Evolutionary conservation across 352 stramenopile genomes (phyloP).

Genomic region (Phytophthora melonis): DNA sequence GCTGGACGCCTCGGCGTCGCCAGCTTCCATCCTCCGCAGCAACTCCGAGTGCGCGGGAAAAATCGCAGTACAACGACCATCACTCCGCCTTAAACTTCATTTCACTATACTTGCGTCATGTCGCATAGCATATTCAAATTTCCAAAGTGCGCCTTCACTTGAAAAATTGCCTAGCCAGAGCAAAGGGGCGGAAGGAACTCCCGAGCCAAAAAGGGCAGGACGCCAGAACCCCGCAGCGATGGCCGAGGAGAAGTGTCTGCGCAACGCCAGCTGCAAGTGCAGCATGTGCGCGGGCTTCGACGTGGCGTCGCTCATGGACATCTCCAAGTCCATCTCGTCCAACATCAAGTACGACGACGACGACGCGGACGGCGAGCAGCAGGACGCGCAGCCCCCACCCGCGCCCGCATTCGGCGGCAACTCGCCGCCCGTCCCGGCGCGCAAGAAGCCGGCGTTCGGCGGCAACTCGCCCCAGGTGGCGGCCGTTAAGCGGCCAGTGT

Average conservation of each 20-base stretch:
- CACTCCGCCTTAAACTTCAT: not conserved
- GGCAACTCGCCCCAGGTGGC: not conserved
- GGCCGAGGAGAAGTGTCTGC: conserved; percentile 84
- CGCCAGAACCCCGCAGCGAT: conserved; percentile 35
- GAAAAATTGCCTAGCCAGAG: not conserved
- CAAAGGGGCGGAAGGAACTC: no score
- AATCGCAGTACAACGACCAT: not conserved
- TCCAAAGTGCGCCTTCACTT: not conserved
- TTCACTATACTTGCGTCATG: not conserved
- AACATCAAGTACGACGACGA: conserved; percentile 76
- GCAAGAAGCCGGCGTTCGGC: conserved; percentile 4
- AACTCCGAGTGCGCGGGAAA: not conserved
- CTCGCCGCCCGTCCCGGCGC: conserved; percentile 41
- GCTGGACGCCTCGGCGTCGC: conserved; percentile 34
- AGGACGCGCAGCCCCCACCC: conserved; percentile 33
- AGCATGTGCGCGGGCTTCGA: conserved; percentile 85
- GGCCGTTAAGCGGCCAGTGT: not conserved
- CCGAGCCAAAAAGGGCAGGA: no score
- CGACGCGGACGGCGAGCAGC: conserved; percentile 36
- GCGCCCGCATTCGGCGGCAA: conserved; percentile 47
- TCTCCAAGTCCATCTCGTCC: conserved; percentile 85
- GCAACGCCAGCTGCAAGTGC: conserved; percentile 90
- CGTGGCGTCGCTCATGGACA: conserved; percentile 75
- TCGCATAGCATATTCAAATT: not conserved
- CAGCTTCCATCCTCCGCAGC: conserved; percentile 1